Evolutionary conservation across 2,329 filamentous ascomycete genomes (phyloP), one percentile per base, ranked within the genome.

Genomic region (Diaporthe humulicola): DNA sequence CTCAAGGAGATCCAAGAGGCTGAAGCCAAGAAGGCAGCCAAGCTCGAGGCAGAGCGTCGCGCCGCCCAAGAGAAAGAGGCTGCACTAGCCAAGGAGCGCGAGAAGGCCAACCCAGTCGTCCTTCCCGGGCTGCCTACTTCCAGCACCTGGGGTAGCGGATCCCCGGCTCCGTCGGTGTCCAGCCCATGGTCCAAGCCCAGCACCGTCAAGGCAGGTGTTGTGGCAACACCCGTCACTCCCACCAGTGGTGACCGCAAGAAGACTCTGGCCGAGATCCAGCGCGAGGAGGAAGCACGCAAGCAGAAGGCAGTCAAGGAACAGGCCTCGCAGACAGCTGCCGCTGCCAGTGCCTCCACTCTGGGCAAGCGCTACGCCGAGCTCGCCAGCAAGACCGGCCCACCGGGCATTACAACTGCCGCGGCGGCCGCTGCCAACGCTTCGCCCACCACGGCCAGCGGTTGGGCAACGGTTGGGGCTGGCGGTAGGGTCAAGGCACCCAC

Each of bases 1-100:
- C 87, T 99, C 77, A 98, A 95, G 85, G 96, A 99, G 81, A 99
- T 99, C 33, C 97, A 99, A 83, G 96, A 98, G 83, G 93, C 95
- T 6, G 97, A 99, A 83, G 96, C 96, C 48, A 97, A 97, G 82
- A 96, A 96, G 15, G 96, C 96, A 70, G 94, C 97, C 84, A 93
- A 91, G 17, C 96, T 98, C 81, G 95, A 97, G 81, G 86, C 92
- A 71, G 95, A 94, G 22, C 92, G 93, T 48, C 93, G 96, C 78
- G 92, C 92, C 64, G 89, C 92, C 22, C 90, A 95, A 14, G 95
- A 98, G 84, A 94, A 95, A 81, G 96, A 98, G 81, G 86, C 90
- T 85, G 84, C 89, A 73, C 87, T 88, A 71, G 87, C 87, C 30
- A 85, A 88, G 50, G 90, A 91, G 81, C 93, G 84, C 84, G 93